Base-by-base conservation (phyloP, 192 early-diverging fungal genomes). In the Phycomyces blakesleeanus region DNA sequence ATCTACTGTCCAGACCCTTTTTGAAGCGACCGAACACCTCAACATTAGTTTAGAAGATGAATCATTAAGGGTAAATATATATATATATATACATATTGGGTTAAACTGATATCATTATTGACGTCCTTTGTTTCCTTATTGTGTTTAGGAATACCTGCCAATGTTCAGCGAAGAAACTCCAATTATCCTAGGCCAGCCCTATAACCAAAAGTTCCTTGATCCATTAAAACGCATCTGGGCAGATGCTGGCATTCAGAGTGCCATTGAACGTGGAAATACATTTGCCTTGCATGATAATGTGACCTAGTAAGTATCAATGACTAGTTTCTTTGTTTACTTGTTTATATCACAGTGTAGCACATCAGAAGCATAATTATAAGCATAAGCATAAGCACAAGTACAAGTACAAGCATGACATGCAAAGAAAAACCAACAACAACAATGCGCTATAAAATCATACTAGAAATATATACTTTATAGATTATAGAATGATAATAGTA, bases 241-340 rank as follows among this genome's bases (percentile, higher is more conserved):
- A 1, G 74, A 80, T 55, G 20, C 66, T 39, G 63, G 76, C 4
- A 77, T 84, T 5, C 81, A 78, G 52, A 26, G 66, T 51, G 59
- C 68, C 11, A 75, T 70, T 40, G 40, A 53, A n/a, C 68, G 69
- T 11, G 76, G 78, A 14, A 68, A 80, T 24, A 71, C 76, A 10
- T 78, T 78, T 64, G 76, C 80, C 40, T 49, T 84, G 8, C 68
- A 82, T 39, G 82, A 84, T 37, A 82, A 81, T 42, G 69, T 82
- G 10, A 66, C 58, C 26, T 84, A 82, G 82, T 78, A 80, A 61
- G 81, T 57, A 24, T 52, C 15, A 2, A 2, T 18, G 27, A n/a
- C 8, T 14, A 12, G n/a, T 38, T 34, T 57, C 37, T n/a, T n/a
- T n/a, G n/a, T n/a, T n/a, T n/a, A n/a, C n/a, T n/a, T n/a, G n/a